These are phyloP conservation scores for Penicillium verhagenii DNA, from an alignment of 495 filamentous ascomycete genomes.

Conservation along the genomic window DNA sequence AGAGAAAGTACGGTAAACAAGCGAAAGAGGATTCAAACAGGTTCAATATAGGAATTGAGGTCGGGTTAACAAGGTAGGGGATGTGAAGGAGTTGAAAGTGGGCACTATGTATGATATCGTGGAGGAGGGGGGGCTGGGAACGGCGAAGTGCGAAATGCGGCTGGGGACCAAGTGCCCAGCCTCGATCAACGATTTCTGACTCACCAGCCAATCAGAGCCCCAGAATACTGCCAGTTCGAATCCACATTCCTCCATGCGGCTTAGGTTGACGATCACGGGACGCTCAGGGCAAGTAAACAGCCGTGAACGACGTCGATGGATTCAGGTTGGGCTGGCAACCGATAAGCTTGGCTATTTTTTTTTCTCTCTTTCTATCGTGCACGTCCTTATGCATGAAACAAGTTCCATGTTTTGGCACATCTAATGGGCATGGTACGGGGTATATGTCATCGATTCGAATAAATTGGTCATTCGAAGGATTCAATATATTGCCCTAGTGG, in stretches of 20 bases:
- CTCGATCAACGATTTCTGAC: slow-evolving; percentile 25
- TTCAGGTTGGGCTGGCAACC: slow-evolving; percentile 29
- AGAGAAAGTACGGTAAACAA: slow-evolving; percentile 6
- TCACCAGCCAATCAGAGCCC: slow-evolving; percentile 14
- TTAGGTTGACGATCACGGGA: slow-evolving; percentile 32
- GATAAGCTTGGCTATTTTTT: slow-evolving; percentile 19
- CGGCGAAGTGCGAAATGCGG: slow-evolving; percentile 24
- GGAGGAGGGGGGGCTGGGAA: slow-evolving; percentile 45
- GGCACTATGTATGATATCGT: slow-evolving; percentile 30
- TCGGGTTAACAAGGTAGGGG: slow-evolving; percentile 7
- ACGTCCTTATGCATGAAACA: neutral
- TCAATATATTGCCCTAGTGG: too few species aligned
- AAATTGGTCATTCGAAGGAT: too few species aligned
- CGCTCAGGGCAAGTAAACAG: slow-evolving; percentile 40
- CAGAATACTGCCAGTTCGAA: neutral
- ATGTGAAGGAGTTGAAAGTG: slow-evolving; percentile 27
- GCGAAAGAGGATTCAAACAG: neutral
- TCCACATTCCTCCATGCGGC: slow-evolving; percentile 29
- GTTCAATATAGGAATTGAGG: neutral
- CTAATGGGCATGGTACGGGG: neutral
- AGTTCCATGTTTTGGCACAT: too few species aligned
- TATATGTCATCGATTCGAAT: neutral
- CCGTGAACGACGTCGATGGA: slow-evolving; percentile 17
- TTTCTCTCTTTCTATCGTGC: neutral
- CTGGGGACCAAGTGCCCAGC: slow-evolving; percentile 29